These are phyloP conservation scores for Blastocrithidia nonstop DNA, from an alignment of 208 protist genomes.

Conservation along the genomic window DNA sequence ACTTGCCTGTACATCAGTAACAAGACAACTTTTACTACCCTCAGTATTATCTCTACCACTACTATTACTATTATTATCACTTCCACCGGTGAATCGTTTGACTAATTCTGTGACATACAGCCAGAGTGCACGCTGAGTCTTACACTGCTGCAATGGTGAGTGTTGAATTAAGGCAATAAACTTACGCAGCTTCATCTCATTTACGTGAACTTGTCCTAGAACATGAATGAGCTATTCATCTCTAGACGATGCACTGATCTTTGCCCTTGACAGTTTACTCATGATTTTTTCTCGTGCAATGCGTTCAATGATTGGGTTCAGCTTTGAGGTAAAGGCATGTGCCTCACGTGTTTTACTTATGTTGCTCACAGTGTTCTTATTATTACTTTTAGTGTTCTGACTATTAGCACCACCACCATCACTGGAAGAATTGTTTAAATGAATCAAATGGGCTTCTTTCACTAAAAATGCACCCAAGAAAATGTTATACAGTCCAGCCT, in stretches of 20 bases:
- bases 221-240: conserved; percentile 29
- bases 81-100: too few relatives aligned
- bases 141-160: too few relatives aligned
- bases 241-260: conserved; percentile 10
- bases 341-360: conserved; percentile 1
- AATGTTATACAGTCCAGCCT: conserved; percentile 39
- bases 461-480: conserved; percentile 26
- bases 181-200: conserved; percentile 23
- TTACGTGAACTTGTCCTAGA: conserved; percentile 37
- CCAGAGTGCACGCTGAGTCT: too few relatives aligned
- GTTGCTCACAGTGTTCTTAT: conserved; percentile 2
- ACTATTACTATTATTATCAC: too few relatives aligned
- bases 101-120: too few relatives aligned
- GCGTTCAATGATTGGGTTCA: conserved; percentile 16
- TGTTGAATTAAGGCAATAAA: conserved; percentile 20
- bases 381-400: background rate
- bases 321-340: conserved; percentile 12
- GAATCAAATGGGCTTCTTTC: conserved; percentile 23
- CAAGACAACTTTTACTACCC: too few relatives aligned
- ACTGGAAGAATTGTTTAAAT: too few relatives aligned
- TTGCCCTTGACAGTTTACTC: too few relatives aligned
- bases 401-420: too few relatives aligned
- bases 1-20: too few relatives aligned
- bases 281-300: conserved; percentile 13
- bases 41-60: too few relatives aligned